Conservation (phyloP, 176 grass and related monocot species). For the Triticum aestivum region IWGSC_CS_RefSeq_v2.1 NC_057799.1:453322420-453322919, state of each 20-base stretch:
- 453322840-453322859: conserved; percentile 94
- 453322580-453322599: neutral
- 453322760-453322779: neutral
- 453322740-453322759: conserved; percentile 1
- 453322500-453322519: conserved; percentile 91
- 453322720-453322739: neutral
- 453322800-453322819: conserved; percentile 54
- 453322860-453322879: conserved; percentile 58
- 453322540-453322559: conserved; percentile 97
- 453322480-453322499: conserved; percentile 97
- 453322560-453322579: conserved; percentile 36
- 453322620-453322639: conserved; percentile 10
- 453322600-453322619: neutral
- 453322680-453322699: neutral
- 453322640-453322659: neutral
- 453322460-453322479: conserved; percentile 70
- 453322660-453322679: neutral
- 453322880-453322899: conserved; percentile 48
- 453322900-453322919: conserved; percentile 2
- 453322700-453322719: conserved; percentile 13
- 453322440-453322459: conserved; percentile 6
- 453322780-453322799: conserved; percentile 5
- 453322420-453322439: neutral
- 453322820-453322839: conserved; percentile 99
- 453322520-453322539: conserved; percentile 89